Base-by-base conservation (phyloP, 306 rosid species). In the Gleditsia sinensis region DNA sequence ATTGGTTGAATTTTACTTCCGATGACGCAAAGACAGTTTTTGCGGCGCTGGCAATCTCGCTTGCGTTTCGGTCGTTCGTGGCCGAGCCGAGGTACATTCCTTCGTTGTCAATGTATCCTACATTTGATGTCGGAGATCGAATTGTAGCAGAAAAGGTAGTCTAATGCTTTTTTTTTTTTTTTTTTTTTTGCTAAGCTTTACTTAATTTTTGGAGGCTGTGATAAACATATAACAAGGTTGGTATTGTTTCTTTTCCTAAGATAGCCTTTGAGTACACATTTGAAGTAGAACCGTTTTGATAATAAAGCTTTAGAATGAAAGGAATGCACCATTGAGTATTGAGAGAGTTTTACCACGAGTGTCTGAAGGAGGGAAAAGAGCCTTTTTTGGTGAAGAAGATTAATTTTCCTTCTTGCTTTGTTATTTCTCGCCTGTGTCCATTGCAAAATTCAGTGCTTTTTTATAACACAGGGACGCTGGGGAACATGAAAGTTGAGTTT, bases 11-110 rank as follows among this genome's bases (percentile, higher is more conserved):
- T 82, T 82, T 94, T 66, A 87, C 90, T 36, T 58, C 93, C 4
- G 96, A 92, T 72, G 99, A 92, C 13, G 98, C 98, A 0, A 82
- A 84, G 81, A 90, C 98, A 16, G 93, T 92, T 7, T 84, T 94
- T 69, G 98, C 86, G 42, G 97, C 97, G 10, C 78, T 94, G 53
- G 99, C 89, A 3, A 76, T 83, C 25, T 80, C 87, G 33, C 85
- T 84, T 69, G 85, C 88, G 4, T 84, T 84, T 78, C 87, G 97
- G 56, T 36, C 93, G 3, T 90, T 92, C 68, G 82, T 94, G 70
- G 99, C 99, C 27, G 99, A 94, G 89, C 99, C 99, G 61, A 88
- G 99, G 87, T 94, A 65, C 82, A 94, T 94, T 88, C 99, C 99
- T 75, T 94, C 99, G 28, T 72, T 94, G 91, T 94, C 99, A 24